Evolutionary conservation across 1,284 basidiomycete species (phyloP).

Genomic region (Pterula multifida): DNA sequence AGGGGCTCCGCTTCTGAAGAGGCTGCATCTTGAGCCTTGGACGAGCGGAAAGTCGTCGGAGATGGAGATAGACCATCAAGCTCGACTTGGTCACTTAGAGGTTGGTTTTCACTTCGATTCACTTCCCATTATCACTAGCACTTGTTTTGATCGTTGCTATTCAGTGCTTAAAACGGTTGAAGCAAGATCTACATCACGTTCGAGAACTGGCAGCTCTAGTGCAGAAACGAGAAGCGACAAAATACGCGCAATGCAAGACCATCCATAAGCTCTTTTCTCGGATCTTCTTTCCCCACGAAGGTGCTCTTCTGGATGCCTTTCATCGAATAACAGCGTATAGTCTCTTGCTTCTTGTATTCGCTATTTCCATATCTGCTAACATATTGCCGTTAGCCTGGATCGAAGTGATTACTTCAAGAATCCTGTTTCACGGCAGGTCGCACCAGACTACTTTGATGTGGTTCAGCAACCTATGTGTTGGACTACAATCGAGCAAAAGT

Average conservation of each 20-base stretch:
- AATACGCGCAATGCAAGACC: slow-evolving; percentile 63
- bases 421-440: slow-evolving; percentile 69
- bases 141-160: slow-evolving; percentile 9
- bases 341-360: slow-evolving; percentile 3
- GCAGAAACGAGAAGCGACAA: slow-evolving; percentile 76
- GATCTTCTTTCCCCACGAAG: slow-evolving; percentile 59
- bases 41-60: slow-evolving; percentile 48
- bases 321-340: slow-evolving; percentile 61
- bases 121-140: neutral
- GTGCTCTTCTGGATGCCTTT: slow-evolving; percentile 50
- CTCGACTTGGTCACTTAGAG: slow-evolving; percentile 43
- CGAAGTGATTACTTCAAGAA: slow-evolving; percentile 64
- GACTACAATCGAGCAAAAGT: slow-evolving; percentile 67
- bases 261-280: slow-evolving; percentile 57
- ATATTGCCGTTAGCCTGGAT: slow-evolving; percentile 47
- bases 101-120: slow-evolving; percentile 24
- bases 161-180: slow-evolving; percentile 61
- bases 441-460: slow-evolving; percentile 89
- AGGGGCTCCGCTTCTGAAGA: slow-evolving; percentile 88
- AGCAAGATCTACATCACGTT: slow-evolving; percentile 70
- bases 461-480: slow-evolving; percentile 88
- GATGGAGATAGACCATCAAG: slow-evolving; percentile 55
- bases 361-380: slow-evolving; percentile 5
- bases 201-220: slow-evolving; percentile 62
- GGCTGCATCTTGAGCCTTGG: slow-evolving; percentile 96